Conservation (phyloP, 306 rosid genomes). For the Datisca glomerata region DNA sequence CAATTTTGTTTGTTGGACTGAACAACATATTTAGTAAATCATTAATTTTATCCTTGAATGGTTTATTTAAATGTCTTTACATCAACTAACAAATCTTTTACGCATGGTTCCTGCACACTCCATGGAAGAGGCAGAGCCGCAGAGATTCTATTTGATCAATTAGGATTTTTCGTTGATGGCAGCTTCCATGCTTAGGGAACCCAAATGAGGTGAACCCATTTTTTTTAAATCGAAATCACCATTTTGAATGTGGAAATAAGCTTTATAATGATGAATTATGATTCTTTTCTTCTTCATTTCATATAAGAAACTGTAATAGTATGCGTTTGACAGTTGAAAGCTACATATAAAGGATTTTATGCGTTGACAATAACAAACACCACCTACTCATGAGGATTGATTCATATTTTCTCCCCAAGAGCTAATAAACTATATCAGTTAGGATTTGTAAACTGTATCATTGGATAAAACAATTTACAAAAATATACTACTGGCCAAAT, state of each 20-base stretch:
- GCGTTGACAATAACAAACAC: constrained; percentile 80
- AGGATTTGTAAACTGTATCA: no score
- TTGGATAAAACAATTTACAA: no score
- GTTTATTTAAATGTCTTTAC: not conserved
- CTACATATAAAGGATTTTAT: constrained; percentile 69
- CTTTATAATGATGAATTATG: not conserved
- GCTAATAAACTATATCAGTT: no score
- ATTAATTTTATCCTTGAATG: not conserved
- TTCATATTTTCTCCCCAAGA: no score
- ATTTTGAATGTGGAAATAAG: not conserved
- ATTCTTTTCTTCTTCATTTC: not conserved
- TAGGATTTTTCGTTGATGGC: constrained; percentile 78
- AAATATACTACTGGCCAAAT: no score
- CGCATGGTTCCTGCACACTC: constrained; percentile 57
- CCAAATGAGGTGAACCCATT: constrained; percentile 58
- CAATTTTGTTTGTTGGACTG: not conserved
- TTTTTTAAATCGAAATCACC: not conserved
- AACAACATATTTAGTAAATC: not conserved
- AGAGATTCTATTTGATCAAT: constrained; percentile 68
- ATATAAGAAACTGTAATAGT: not conserved
- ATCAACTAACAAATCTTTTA: not conserved
- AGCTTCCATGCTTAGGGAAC: constrained; percentile 84
- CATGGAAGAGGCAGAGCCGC: constrained; percentile 99
- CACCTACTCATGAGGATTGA: constrained; percentile 40
- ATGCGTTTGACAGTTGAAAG: constrained; percentile 43